Base-by-base conservation (phyloP, 75 land plant species). In the Pinus albicaulis region DNA sequence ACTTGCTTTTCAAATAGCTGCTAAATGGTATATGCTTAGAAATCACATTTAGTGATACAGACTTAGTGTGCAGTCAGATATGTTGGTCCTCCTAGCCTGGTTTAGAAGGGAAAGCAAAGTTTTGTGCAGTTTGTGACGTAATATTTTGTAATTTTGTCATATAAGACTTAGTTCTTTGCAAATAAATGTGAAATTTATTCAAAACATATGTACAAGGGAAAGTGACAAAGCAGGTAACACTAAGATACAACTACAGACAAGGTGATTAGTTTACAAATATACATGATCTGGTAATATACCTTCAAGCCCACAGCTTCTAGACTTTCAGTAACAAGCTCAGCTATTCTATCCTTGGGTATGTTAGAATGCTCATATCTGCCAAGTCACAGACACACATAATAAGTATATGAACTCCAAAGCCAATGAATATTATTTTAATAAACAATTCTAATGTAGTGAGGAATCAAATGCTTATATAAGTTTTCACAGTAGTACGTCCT, bases 301-400 rank as follows among this genome's bases (percentile, higher is more conserved):
- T 97, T 97, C 63, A 97, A 82, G 11, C 99, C 99, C 64, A 97
- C 98, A 74, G 99, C 95, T 63, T 95, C 99, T 71, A 97, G 74
- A 61, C 77, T 92, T 53, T 97, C 98, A n/a, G 88, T 85, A 23
- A 97, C 99, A 71, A 97, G 92, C 79, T 85, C 86, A 11, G 90
- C 86, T 80, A 97, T 94, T 80, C 87, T 86, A 74, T 92, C 91
- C 34, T 84, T 84, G 16, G 99, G 76, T 87, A 97, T 85, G 26
- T 68, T 88, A 8, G 98, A 94, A 76, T 92, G 87, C 75, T 97
- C 99, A 77, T 94, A 97, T 75, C 98, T 97, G 70, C 58, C 71
- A 68, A 38, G 71, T 38, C 52, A 68, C 48, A 19, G 34, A n/a
- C 41, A 41, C 20, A 23, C 2, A 72, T 26, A 72, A 14, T 52